A percentile compares a stretch with the other conserved stretches of the same genome.
Evolutionary conservation across 1,284 basidiomycete genomes (phyloP).

Genomic region (Malassezia nana): DNA sequence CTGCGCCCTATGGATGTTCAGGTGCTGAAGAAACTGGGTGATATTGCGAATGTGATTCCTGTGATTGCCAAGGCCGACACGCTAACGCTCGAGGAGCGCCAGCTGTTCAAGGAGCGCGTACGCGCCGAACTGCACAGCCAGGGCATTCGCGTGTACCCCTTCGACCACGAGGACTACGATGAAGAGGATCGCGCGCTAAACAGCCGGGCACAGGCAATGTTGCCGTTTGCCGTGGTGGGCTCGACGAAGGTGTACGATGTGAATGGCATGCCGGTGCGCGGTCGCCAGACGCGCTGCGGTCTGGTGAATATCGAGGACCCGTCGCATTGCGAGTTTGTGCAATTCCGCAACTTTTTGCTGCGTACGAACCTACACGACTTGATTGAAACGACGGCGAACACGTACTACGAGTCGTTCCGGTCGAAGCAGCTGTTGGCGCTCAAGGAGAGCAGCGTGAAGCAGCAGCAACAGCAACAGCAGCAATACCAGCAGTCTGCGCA

Average conservation of each 20-base stretch:
- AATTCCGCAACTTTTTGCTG: constrained; percentile 82
- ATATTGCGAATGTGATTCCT: constrained; percentile 97
- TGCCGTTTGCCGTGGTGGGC: constrained; percentile 93
- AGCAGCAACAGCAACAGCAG: constrained; percentile 29
- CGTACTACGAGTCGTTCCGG: constrained; percentile 98
- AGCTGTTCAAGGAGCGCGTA: constrained; percentile 58
- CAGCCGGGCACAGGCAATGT: constrained; percentile 73
- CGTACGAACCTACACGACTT: constrained; percentile 92
- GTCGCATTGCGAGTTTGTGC: constrained; percentile 93
- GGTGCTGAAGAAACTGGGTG: constrained; percentile 96
- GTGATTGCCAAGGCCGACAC: constrained; percentile 97
- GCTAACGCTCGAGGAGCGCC: constrained; percentile 83
- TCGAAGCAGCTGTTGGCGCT: constrained; percentile 89
- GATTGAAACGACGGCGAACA: constrained; percentile 95
- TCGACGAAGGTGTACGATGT: constrained; percentile 88
- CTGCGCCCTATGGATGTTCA: constrained; percentile 69
- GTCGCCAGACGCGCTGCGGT: constrained; percentile 94
- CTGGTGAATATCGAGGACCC: constrained; percentile 89
- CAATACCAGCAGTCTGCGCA: constrained; percentile 16
- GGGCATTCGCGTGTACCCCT: constrained; percentile 90
- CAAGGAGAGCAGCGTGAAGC: constrained; percentile 58
- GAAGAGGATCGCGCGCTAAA: constrained; percentile 81
- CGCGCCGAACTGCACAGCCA: constrained; percentile 84
- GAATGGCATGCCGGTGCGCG: constrained; percentile 86
- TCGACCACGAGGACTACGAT: constrained; percentile 91